Evolutionary conservation across 73 alveolate species (phyloP).

Genomic region (Breviolum minutum): DNA sequence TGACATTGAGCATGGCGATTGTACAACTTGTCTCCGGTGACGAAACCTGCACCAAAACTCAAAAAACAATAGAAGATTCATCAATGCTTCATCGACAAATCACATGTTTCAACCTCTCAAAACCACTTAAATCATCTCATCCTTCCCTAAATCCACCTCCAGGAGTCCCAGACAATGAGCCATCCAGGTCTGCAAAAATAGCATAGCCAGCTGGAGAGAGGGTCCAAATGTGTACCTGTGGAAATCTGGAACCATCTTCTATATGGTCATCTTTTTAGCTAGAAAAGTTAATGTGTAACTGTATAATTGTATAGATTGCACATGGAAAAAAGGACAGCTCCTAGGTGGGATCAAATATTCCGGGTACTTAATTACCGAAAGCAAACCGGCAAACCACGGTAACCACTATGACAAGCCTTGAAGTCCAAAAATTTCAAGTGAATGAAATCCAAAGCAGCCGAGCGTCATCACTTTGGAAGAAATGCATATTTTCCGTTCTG

Average conservation of each 20-base stretch:
- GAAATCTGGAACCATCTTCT: not conserved
- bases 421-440: no score
- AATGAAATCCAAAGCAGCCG: not conserved
- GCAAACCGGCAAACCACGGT: no score
- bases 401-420: no score
- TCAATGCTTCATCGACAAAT: not conserved
- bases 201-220: slow-evolving; percentile 36
- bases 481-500: slow-evolving; percentile 32
- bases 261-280: no score
- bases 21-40: slow-evolving; percentile 79
- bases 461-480: slow-evolving; percentile 54
- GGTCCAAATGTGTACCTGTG: slow-evolving; percentile 13
- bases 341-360: no score
- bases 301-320: no score
- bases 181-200: slow-evolving; percentile 70
- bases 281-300: no score
- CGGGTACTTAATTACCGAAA: no score
- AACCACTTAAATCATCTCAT: not conserved
- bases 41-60: slow-evolving; percentile 17
- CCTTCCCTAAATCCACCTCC: slow-evolving; percentile 11
- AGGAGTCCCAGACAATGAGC: slow-evolving; percentile 12
- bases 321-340: no score
- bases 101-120: not conserved
- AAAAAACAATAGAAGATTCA: no score
- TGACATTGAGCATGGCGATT: slow-evolving; percentile 59